phyloP scores from a whole-genome alignment of 176 grass and related monocot genomes.

The Alloteropsis semialata region DNA sequence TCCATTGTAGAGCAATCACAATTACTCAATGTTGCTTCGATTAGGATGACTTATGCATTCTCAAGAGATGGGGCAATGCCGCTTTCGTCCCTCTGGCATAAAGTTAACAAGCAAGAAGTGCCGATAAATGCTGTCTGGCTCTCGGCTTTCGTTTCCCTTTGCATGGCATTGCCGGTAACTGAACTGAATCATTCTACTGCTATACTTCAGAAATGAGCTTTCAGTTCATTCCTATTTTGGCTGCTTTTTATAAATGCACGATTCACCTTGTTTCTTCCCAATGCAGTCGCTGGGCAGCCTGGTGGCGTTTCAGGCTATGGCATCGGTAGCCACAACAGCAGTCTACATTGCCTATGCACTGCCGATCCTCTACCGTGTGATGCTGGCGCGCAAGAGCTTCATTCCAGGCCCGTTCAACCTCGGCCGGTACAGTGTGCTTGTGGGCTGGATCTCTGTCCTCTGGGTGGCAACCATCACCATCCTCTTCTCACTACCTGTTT shows the following conservation, averaged over 20 bases:
- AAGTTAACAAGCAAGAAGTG: constrained; percentile 74
- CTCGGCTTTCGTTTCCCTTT: constrained; percentile 60
- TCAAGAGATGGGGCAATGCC: constrained; percentile 94
- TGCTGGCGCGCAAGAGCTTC: constrained; percentile 56
- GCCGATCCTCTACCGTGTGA: constrained; percentile 80
- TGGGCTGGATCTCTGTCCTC: constrained; percentile 69
- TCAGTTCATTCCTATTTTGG: neutral
- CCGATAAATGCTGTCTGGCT: constrained; percentile 89
- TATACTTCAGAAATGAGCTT: neutral
- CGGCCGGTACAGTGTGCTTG: constrained; percentile 43
- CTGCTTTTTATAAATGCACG: neutral
- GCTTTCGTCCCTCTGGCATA: constrained; percentile 76
- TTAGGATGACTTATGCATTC: constrained; percentile 90
- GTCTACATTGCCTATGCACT: constrained; percentile 79
- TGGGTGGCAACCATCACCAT: constrained; percentile 87
- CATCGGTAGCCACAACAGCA: constrained; percentile 77
- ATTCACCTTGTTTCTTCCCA: neutral
- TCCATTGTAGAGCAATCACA: neutral
- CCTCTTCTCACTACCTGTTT: constrained; percentile 77
- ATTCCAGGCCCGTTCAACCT: constrained; percentile 69
- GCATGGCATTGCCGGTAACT: constrained; percentile 75
- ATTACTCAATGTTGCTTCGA: neutral
- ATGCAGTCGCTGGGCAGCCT: constrained; percentile 73
- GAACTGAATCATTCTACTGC: neutral
- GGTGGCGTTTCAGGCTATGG: constrained; percentile 97